phyloP scores from a whole-genome alignment of 2,329 filamentous ascomycete genomes.

The Microdochium bolleyi region DNA sequence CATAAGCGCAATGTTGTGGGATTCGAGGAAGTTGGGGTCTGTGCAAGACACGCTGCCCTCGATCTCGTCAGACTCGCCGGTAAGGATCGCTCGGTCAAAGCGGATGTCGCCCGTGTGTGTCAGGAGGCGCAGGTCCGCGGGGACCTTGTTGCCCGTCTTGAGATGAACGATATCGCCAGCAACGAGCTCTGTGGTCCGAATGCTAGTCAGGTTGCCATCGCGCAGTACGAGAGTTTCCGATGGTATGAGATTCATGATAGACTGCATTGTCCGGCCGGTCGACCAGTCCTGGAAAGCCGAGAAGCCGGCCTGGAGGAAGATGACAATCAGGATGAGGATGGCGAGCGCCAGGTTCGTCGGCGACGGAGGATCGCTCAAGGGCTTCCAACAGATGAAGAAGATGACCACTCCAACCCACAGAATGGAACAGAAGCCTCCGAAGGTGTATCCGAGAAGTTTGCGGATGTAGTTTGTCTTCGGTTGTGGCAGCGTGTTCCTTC shows the following conservation, averaged over 20 bases:
- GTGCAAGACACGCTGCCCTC: not conserved
- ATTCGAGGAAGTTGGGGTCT: constrained; percentile 28
- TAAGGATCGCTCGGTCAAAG: constrained; percentile 32
- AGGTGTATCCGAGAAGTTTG: constrained; percentile 31
- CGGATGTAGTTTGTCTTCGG: constrained; percentile 33
- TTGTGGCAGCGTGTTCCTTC: constrained; percentile 30
- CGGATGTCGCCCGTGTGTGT: constrained; percentile 31
- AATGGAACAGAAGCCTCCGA: constrained; percentile 38
- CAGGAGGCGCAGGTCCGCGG: constrained; percentile 36
- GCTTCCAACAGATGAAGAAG: constrained; percentile 39
- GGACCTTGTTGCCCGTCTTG: constrained; percentile 37
- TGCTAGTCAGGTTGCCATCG: constrained; percentile 29
- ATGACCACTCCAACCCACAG: constrained; percentile 37
- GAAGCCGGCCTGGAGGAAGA: constrained; percentile 35
- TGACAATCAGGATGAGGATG: constrained; percentile 37
- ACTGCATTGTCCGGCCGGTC: constrained; percentile 35
- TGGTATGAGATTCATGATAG: constrained; percentile 35
- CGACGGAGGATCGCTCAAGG: constrained; percentile 34
- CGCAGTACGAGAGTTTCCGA: constrained; percentile 33
- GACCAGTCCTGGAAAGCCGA: constrained; percentile 40
- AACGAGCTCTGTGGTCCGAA: constrained; percentile 34
- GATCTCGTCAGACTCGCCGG: constrained; percentile 21
- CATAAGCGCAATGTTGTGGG: constrained; percentile 33
- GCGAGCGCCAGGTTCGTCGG: constrained; percentile 34
- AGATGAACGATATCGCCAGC: constrained; percentile 37